A percentile compares a stretch with the other conserved stretches of the same genome.
phyloP scores from a whole-genome alignment of 169 alveolate species.

The Besnoitia besnoiti region DNA sequence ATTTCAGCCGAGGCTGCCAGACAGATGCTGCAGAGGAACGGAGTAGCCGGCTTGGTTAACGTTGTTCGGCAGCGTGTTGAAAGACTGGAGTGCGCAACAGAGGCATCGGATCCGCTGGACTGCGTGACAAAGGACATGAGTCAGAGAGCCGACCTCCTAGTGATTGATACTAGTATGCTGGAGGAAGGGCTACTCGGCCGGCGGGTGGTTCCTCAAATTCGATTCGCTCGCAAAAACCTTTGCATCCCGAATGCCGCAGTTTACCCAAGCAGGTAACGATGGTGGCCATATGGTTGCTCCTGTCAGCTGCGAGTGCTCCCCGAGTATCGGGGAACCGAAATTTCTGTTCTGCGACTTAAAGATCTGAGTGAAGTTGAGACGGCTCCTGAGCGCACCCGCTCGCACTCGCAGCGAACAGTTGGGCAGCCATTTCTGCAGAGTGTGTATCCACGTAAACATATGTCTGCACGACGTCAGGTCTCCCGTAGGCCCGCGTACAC shows the following conservation, averaged over 20 bases:
- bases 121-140: constrained; percentile 15
- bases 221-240: neutral
- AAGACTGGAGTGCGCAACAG: constrained; percentile 3
- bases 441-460: no score
- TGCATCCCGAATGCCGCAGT: neutral
- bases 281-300: no score
- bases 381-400: no score
- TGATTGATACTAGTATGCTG: constrained; percentile 2
- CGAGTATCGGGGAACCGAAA: no score
- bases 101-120: constrained; percentile 24
- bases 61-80: constrained; percentile 22
- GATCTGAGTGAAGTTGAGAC: no score
- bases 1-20: neutral
- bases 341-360: no score
- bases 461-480: no score
- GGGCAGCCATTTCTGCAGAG: no score
- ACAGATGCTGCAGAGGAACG: constrained; percentile 16
- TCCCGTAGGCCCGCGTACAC: no score
- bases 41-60: neutral
- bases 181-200: constrained; percentile 32
- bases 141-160: neutral
- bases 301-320: no score
- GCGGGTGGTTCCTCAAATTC: neutral
- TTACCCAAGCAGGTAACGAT: constrained; percentile 15
- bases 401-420: no score